Conservation (phyloP, 2,329 filamentous ascomycete genomes). For the Ophiognomonia clavigignenti-juglandacearum region DNA sequence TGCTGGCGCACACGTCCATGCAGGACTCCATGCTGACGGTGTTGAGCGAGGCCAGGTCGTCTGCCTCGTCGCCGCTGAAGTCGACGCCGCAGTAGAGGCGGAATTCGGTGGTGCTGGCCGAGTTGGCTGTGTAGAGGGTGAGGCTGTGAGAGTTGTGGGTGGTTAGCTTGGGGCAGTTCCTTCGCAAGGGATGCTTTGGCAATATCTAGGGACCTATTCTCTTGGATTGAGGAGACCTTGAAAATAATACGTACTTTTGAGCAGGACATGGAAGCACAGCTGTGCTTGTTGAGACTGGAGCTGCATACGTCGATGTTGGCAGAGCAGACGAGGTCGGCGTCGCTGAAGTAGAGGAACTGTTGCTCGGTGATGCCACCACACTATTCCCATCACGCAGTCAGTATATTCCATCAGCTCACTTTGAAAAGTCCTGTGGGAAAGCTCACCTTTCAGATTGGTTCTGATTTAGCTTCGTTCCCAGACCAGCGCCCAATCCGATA, state of each 20-base stretch:
- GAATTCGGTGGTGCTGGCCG: constrained; percentile 19
- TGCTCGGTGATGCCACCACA: background rate
- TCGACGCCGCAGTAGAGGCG: constrained; percentile 23
- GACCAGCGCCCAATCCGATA: constrained; percentile 25
- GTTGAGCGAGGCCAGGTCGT: constrained; percentile 29
- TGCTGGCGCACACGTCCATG: constrained; percentile 38
- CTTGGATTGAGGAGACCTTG: background rate
- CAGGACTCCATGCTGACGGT: constrained; percentile 38
- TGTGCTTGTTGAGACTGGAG: constrained; percentile 11
- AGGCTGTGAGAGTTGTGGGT: constrained; percentile 22
- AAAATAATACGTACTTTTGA: background rate
- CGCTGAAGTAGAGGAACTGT: constrained; percentile 1
- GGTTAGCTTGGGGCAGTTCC: constrained; percentile 15
- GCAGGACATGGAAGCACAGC: constrained; percentile 1
- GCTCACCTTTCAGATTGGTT: too few species aligned
- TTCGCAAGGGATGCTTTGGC: background rate
- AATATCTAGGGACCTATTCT: background rate
- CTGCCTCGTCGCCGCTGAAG: constrained; percentile 21
- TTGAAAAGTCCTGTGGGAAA: constrained; percentile 19
- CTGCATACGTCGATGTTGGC: constrained; percentile 4
- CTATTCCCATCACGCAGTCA: background rate
- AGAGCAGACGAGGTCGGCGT: constrained; percentile 5
- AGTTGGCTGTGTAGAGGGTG: constrained; percentile 21
- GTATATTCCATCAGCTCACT: background rate
- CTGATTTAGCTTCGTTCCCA: constrained; percentile 24